Evolutionary conservation across 192 early-diverging fungal genomes (phyloP), one percentile per base, ranked within the genome.

Genomic region (Haplosporangium gracile): DNA sequence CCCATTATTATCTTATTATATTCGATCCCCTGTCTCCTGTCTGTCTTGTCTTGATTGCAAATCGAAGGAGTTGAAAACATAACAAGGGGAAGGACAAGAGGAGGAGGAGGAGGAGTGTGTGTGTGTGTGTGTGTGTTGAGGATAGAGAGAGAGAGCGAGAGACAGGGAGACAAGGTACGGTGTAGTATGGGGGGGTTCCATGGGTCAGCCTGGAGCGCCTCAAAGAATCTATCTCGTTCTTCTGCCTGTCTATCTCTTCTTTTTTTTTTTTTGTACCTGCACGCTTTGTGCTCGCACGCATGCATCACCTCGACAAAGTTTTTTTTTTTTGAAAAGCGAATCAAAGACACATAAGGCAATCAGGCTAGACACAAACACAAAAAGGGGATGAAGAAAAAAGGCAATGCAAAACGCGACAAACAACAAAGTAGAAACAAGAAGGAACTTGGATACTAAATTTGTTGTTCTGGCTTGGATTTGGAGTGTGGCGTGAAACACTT

Each of bases 341-440:
- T 51, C 49, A 51, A 51, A 51, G 49, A 51, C 49, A 51, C 13
- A 32, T n/a, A 57, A 65, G 15, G 32, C 15, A 65, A 65, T 65
- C 60, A 65, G 60, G 60, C 29, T 29, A 65, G 60, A 65, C 60
- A 65, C 57, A 65, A 34, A 65, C 60, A n/a, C 8, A 60, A 60
- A 10, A n/a, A 26, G 57, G n/a, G n/a, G n/a, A n/a, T 15, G 60
- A 32, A 6, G 7, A n/a, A 29, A 32, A 29, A 65, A 29, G 29
- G 29, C 26, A 65, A 32, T 65, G 49, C 49, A 51, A 51, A 51
- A 51, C 49, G 16, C 49, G 16, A 51, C 5, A 2, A 20, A 51
- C 47, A 20, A 51, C 47, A 51, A 51, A 51, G 49, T 18, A 20
- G 49, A 51, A 20, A 51, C 18, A 51, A 51, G 4, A 51, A 22